Base-by-base conservation (phyloP, 768 basidiomycete genomes). In the Leccinum incarnatum region DNA sequence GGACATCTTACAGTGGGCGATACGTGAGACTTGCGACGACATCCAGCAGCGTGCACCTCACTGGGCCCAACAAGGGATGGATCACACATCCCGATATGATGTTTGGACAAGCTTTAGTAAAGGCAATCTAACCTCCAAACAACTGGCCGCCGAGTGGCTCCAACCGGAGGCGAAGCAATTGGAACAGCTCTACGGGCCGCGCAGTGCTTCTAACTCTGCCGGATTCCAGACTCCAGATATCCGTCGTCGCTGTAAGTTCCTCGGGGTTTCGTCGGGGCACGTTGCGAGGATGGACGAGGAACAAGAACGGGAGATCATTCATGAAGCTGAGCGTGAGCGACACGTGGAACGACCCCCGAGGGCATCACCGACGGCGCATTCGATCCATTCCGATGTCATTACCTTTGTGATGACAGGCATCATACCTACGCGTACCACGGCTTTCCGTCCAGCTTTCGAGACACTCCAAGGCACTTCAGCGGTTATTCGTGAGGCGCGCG, bases 301-400 rank as follows among this genome's bases (percentile, higher is more conserved):
- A 58, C 81, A 83, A 58, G 82, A 83, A 54, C 68, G 81, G 25
- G 80, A 83, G 56, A 67, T 83, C 8, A 59, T 65, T 3, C 78
- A 78, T 23, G 81, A 83, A 62, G 67, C 74, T 4, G 79, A 81
- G 61, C 66, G 63, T 6, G 80, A 83, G 57, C 68, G 65, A 10
- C 71, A 80, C 54, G 58, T 75, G 1, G 68, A 78, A 62, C 70
- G 78, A 5, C 76, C 78, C 5, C 62, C 71, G 1, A 66, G 47
- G 29, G 69, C 70, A 8, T 7, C 50, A 12, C 61, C 72, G 7
- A 64, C 64, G 4, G 9, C 1, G 2, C 75, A 76, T 56, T 46
- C 51, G 2, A 21, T 76, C 37, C 58, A 69, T 36, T 11, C 11
- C 3, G 62, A 67, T 12, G 63, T 76, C 2, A 10, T 51, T 17